phyloP scores from a whole-genome alignment of 139 green algal genomes.

The Tetradesmus obliquus region DNA sequence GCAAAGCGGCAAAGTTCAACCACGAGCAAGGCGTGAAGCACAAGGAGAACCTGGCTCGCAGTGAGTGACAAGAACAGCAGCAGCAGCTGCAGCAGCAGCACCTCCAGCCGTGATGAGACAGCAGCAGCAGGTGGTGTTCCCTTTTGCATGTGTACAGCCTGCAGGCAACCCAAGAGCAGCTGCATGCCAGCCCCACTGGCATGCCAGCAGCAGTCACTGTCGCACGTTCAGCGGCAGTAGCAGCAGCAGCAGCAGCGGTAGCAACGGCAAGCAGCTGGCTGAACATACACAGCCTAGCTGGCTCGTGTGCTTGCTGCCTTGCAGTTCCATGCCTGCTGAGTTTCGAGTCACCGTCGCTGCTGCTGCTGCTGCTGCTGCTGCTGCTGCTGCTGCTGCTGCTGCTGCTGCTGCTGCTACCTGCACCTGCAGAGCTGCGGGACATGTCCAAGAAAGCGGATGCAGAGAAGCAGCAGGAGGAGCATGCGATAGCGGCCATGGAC shows the following conservation, averaged over 20 bases:
- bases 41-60: constrained; percentile 57
- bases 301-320: background rate
- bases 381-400: background rate
- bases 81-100: background rate
- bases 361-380: background rate
- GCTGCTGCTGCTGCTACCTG: background rate
- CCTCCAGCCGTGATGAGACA: background rate
- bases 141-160: background rate
- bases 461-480: constrained; percentile 44
- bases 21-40: constrained; percentile 66
- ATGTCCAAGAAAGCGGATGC: constrained; percentile 63
- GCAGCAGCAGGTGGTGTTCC: background rate
- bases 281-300: background rate
- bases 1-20: constrained; percentile 56
- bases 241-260: background rate
- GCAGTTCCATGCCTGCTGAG: background rate
- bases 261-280: background rate
- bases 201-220: background rate
- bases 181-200: background rate
- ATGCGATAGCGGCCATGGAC: constrained; percentile 26
- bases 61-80: constrained; percentile 47
- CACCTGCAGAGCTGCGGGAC: constrained; percentile 60
- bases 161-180: background rate
- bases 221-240: background rate
- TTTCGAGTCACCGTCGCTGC: background rate